Conservation (phyloP, 2,329 filamentous ascomycete species). For the Penicillium olsonii region DNA sequence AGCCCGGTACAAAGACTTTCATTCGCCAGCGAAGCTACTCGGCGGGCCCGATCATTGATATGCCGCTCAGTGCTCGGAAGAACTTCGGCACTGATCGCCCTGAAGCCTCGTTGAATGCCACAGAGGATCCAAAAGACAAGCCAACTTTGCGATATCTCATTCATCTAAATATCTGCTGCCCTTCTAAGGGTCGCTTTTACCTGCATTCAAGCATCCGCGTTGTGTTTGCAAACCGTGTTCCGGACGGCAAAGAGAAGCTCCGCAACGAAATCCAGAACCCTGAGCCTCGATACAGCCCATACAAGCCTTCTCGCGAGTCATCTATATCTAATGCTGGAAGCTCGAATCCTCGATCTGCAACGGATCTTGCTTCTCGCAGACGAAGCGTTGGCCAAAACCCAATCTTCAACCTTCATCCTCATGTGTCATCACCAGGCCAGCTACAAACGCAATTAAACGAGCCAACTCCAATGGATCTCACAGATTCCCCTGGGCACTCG, state of each 20-base stretch:
- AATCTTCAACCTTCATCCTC: constrained; percentile 8
- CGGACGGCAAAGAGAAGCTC: constrained; percentile 90
- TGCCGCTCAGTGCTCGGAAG: constrained; percentile 51
- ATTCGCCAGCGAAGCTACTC: constrained; percentile 93
- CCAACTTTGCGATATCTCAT: constrained; percentile 85
- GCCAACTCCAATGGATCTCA: constrained; percentile 9
- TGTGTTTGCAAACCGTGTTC: constrained; percentile 94
- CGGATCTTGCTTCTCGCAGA: constrained; percentile 61
- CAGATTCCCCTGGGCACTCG: constrained; percentile 28
- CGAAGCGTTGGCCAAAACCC: constrained; percentile 55
- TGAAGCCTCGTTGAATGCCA: constrained; percentile 54
- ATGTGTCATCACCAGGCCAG: constrained; percentile 14
- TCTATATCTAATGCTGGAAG: constrained; percentile 27
- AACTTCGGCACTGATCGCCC: constrained; percentile 54
- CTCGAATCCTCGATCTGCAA: constrained; percentile 54
- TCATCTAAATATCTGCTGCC: constrained; percentile 90
- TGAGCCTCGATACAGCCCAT: constrained; percentile 81
- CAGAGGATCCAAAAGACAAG: constrained; percentile 47
- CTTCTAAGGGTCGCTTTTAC: constrained; percentile 79
- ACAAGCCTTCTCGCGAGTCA: constrained; percentile 65
- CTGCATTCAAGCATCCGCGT: constrained; percentile 90
- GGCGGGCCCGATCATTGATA: constrained; percentile 78
- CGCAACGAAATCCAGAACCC: constrained; percentile 87
- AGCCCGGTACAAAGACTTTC: constrained; percentile 91
- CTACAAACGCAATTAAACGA: constrained; percentile 13